Base-by-base conservation (phyloP, 345 rosid species). In the Cardamine chenopodiifolia region DNA sequence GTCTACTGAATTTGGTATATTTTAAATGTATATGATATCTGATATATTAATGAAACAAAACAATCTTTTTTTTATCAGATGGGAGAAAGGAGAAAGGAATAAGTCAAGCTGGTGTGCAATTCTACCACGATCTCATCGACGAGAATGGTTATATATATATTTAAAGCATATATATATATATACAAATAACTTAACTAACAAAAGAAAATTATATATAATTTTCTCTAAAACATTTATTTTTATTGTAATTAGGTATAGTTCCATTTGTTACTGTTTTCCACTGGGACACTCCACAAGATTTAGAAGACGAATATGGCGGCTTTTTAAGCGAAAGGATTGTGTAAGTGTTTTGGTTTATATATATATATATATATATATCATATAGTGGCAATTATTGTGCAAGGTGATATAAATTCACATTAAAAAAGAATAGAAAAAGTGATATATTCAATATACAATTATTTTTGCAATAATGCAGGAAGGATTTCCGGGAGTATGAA, bases 91-190 rank as follows among this genome's bases (percentile, higher is more conserved):
- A 74, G 52, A 83, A 78, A 1, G 80, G 88, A 42, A 72, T 86
- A 15, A 83, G 83, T 58, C 22, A 49, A 19, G 42, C 70, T 25
- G 90, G 88, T 18, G 72, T 86, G 18, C 53, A 78, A 5, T 86
- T 77, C 75, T 84, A 86, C 88, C 86, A 81, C 14, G 76, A 84
- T 47, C 70, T 86, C 73, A 79, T 86, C 40, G 73, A 84, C 52
- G 79, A 67, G 61, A 81, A 80, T 66, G 88, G 88, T 83, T 19
- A 62, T 4, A 32, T 10, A 29, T 48, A 29, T 14, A n/a, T 29
- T 2, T n/a, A 31, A 8, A 57, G 22, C 32, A 26, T 25, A 54
- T 54, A 22, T 7, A 7, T 10, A 26, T 54, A 54, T 29, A 56
- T 2, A 57, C 49, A 44, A 15, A 44, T n/a, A 45, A 45, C 20